Evolutionary conservation across 1,284 basidiomycete species (phyloP), one percentile per base, ranked within the genome.

Genomic region (Naganishia cerealis): DNA sequence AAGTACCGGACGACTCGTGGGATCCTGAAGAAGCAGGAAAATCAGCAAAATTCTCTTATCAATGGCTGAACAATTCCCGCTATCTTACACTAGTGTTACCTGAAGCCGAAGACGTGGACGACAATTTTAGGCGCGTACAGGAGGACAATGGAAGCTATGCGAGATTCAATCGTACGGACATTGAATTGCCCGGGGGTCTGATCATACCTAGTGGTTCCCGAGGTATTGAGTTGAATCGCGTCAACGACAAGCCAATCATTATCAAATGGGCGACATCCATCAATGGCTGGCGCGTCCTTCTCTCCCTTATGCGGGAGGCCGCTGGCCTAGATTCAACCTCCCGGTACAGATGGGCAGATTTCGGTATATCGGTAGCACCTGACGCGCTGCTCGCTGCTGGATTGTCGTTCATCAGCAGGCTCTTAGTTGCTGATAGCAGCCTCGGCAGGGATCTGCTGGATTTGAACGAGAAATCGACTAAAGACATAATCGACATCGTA

Each of bases 151-250:
- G 66, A n/a, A 57, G 57, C 46, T 53, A 66, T 42, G 46, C 63
- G 24, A 56, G 58, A 26, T 38, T 62, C 33, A 61, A 62, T 56
- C 53, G 54, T 16, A 57, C 38, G 1, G 57, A 61, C 36, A 50
- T 71, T 7, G 53, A 61, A 24, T 29, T 71, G 46, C 70, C 70
- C 2, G 58, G 70, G 42, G 70, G 70, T 16, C 21, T 57, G 26
- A 54, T 59, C 12, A 65, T 71, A 46, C 70, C 70, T 7, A 38
- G 26, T 21, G 67, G 67, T 9, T 59, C 67, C 21, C 46, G 57
- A 42, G 70, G 70, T 4, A 50, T 57, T 9, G 56, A 66, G 8
- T 29, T 68, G 29, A 71, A 67, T 42, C 57, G 59, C 36, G 57
- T 65, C 36, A 62, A 65, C n/a, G 67, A 59, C 48, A 57, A 67